Evolutionary conservation across 2,329 filamentous ascomycete species (phyloP).

Genomic region (Aspergillus sp.): DNA sequence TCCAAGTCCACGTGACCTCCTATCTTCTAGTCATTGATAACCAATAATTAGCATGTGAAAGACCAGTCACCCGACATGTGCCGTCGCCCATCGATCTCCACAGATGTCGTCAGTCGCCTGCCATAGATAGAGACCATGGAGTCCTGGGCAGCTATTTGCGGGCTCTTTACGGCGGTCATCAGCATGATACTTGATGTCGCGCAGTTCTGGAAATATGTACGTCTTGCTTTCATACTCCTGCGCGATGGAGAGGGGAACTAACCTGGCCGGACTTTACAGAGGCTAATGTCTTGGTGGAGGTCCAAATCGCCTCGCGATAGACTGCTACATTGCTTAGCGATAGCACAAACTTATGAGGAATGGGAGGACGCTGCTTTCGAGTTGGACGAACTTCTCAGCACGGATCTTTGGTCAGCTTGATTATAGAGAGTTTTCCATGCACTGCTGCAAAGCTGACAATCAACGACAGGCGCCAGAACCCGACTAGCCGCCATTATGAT

Average conservation of each 20-base stretch:
- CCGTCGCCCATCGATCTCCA: background rate
- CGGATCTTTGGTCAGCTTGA: conserved; percentile 65
- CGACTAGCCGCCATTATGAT: conserved; percentile 77
- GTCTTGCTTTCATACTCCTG: conserved; percentile 1
- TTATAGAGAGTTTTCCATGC: no score
- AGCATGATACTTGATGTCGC: conserved; percentile 58
- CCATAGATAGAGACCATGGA: conserved; percentile 8
- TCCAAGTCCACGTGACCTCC: background rate
- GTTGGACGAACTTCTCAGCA: conserved; percentile 74
- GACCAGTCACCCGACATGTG: background rate
- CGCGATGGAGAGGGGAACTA: background rate
- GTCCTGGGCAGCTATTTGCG: conserved; percentile 20
- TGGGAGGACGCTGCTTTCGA: conserved; percentile 82
- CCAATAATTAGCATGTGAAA: conserved; percentile 18
- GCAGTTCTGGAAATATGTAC: conserved; percentile 60
- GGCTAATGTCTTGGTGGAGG: conserved; percentile 62
- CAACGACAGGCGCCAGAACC: conserved; percentile 67
- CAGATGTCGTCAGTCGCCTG: background rate
- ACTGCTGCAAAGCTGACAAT: no score
- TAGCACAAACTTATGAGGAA: conserved; percentile 70
- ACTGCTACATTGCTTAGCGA: conserved; percentile 61
- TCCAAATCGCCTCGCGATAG: conserved; percentile 60
- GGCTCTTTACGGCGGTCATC: conserved; percentile 40
- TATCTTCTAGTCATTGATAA: no score
- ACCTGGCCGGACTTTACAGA: conserved; percentile 43